Percentiles rank a stretch among this genome's conserved stretches.
Evolutionary conservation across 2,329 filamentous ascomycete genomes (phyloP).

Genomic region (Lecanicillium sp.): DNA sequence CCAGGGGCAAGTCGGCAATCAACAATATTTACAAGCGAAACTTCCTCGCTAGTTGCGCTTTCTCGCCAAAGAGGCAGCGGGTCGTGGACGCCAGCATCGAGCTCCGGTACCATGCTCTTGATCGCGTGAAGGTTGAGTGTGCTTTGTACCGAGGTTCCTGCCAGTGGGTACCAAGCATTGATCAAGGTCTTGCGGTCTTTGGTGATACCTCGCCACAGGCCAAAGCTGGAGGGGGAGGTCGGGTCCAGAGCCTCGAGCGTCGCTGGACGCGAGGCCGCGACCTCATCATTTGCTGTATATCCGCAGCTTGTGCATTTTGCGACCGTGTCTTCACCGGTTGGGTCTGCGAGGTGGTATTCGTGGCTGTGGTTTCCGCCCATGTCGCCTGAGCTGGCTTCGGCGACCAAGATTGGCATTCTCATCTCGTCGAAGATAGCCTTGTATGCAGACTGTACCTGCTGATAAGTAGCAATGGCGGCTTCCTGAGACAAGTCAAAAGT

Average conservation of each 20-base stretch:
- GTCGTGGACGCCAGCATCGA: constrained; percentile 66
- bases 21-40: constrained; percentile 29
- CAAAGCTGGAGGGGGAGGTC: constrained; percentile 19
- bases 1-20: constrained; percentile 25
- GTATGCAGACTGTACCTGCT: constrained; percentile 68
- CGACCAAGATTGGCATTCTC: constrained; percentile 75
- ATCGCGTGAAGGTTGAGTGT: constrained; percentile 51
- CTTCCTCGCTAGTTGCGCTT: not conserved
- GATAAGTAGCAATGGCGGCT: constrained; percentile 75
- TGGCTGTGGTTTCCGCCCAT: constrained; percentile 93
- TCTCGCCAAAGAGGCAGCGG: constrained; percentile 45
- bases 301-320: constrained; percentile 68
- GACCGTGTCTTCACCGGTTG: constrained; percentile 79
- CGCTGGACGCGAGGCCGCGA: constrained; percentile 46
- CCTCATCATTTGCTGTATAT: constrained; percentile 81
- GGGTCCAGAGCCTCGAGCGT: not conserved
- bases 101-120: constrained; percentile 57
- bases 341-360: constrained; percentile 81
- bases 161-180: constrained; percentile 63
- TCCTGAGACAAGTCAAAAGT: constrained; percentile 72
- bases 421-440: constrained; percentile 72
- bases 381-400: constrained; percentile 87
- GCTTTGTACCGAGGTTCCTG: constrained; percentile 19
- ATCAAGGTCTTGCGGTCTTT: constrained; percentile 63
- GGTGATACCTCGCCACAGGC: constrained; percentile 58